Base-by-base conservation (phyloP, 2,329 filamentous ascomycete genomes). In the Cordyceps cateniannulata region DNA sequence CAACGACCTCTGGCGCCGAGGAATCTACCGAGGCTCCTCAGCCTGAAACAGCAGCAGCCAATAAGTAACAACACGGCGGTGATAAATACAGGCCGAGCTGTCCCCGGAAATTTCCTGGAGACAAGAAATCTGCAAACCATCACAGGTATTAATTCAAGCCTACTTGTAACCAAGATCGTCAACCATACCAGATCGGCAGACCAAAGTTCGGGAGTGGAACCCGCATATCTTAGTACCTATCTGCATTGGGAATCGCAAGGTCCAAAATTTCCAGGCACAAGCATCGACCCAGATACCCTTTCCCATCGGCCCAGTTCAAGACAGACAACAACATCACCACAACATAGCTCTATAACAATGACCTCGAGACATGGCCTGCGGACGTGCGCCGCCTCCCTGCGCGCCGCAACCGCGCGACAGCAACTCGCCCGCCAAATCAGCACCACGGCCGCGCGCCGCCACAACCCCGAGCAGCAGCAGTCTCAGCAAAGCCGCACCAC, bases 401-500 rank as follows among this genome's bases (percentile, higher is more conserved):
- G 65, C 12, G 54, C 62, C 35, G 64, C 65, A 10, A 62, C 51
- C 18, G 63, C 63, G 9, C 45, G 45, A 24, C 50, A 56, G 4
- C 35, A 45, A 35, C 38, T 42, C 22, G 35, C 38, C 9, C 72
- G 71, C 14, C 59, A 68, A 25, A 71, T 75, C 60, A 70, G 63
- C 62, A 69, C 67, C 49, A 68, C 67, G 63, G 66, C 67, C 56
- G 49, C 63, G 52, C 67, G 68, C 54, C 63, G 62, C 65, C 66
- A 69, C 62, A 63, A 65, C 63, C 64, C 42, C 14, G 54, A 48
- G 29, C 54, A 38, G 40, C 61, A 65, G 52, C 53, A 60, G 42
- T 35, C 32, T 9, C 69, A 70, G 5, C 65, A 72, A 24, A 79
- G 84, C 51, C 81, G 81, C 62, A 87, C 87, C 64, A 96, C 93